Base-by-base conservation (phyloP, 2,329 filamentous ascomycete genomes). In the Alternaria infectoria region DNA sequence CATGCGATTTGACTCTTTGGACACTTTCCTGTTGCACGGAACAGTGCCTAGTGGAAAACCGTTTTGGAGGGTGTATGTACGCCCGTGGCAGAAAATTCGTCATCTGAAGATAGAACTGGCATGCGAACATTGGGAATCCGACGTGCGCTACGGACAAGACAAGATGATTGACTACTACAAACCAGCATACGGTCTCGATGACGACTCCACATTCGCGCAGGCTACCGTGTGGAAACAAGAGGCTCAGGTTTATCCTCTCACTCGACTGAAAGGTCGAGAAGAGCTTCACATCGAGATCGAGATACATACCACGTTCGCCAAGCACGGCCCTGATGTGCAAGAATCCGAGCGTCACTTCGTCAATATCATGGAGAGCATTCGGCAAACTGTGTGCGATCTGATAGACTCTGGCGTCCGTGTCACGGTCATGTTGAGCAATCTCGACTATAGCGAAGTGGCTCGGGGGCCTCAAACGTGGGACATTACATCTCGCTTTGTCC, bases 391-490 rank as follows among this genome's bases (percentile, higher is more conserved):
- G 36, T 40, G 36, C 36, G 36, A 40, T 6, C n/a, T 40, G 36
- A 17, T 40, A 3, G 36, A 40, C 36, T 40, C 36, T 8, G 36
- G 36, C 36, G 36, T 40, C 15, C 36, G 9, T 40, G 36, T 40
- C 36, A 40, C 36, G 36, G 36, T 40, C 36, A 6, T 17, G 10
- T 17, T 2, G 36, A 17, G 15, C n/a, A 40, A 40, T 8, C 8
- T 40, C 36, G 36, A 40, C n/a, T 40, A 40, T 17, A 3, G 17
- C n/a, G 36, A 17, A 40, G 1, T 17, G 36, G 0, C 15, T 17
- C 0, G 0, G n/a, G 36, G 1, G 2, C 36, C 36, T 17, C 2
- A 40, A 3, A 40, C 1, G 9, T 40, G 36, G 36, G 36, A 40
- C n/a, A 40, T 40, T 17, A 40, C 36, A 17, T 17, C 36, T 40